Evolutionary conservation across 2,329 filamentous ascomycete species (phyloP), one percentile per base, ranked within the genome.

Genomic region (Aspergillus sp.): DNA sequence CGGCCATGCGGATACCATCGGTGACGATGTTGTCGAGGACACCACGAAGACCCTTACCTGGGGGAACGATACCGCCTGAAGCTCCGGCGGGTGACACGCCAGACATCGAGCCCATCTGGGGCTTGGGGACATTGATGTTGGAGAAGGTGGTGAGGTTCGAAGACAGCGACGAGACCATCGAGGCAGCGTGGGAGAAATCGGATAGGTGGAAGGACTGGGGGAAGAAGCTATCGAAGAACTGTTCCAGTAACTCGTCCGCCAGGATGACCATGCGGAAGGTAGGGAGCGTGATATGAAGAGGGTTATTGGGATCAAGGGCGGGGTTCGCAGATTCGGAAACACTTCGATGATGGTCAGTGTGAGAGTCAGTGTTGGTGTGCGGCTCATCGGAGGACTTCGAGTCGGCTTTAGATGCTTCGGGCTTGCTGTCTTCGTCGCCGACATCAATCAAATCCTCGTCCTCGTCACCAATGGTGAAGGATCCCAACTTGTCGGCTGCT

Each of bases 231-330:
- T 99, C 94, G 69, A 99, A 99, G 74, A 99, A 99, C 61, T 95
- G 89, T 65, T 99, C 93, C 5, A 99, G 83, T 1, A 95, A 82
- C 70, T 99, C 94, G 66, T 99, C 94, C 41, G 94, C 94, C 7
- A 99, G 83, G 9, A 99, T 89, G 3, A 99, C 91, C 94, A 99
- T 99, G 59, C 94, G 88, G 81, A 99, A 99, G 0, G 94, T 99
- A 1, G 94, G 94, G 1, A 99, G 81, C 1, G 94, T 97, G 65
- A 99, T 96, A 69, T 96, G 89, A 0, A 99, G 81, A 6, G 94
- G 94, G 58, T 95, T 93, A 22, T 90, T 87, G 2, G 94, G 94
- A 67, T 99, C 92, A 3, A 99, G 82, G 0, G 94, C 94, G 8
- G 87, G 85, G 67, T 99, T 99, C 44, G 91, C 91, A 17, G 88